A percentile compares a stretch with the other conserved stretches of the same genome.
Conservation (phyloP, 139 green algal genomes). For the Chlorella sp. region DNA sequence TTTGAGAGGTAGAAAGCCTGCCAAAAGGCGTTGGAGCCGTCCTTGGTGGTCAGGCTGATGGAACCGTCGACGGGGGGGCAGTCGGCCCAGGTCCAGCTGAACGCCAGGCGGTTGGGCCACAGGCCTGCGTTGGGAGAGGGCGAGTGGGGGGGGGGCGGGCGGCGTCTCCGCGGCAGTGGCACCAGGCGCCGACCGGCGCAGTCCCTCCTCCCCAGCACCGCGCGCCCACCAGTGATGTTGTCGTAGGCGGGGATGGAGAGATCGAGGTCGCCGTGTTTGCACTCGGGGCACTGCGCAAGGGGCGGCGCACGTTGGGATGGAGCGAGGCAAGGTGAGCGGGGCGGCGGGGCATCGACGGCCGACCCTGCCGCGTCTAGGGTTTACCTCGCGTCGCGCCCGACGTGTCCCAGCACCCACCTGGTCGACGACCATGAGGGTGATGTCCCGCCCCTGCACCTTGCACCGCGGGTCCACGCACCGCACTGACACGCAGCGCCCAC, state of each 20-base stretch:
- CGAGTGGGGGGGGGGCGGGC: background rate
- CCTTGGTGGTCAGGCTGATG: slow-evolving; percentile 14
- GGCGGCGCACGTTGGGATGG: too few species aligned
- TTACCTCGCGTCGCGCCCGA: too few species aligned
- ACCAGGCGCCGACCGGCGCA: background rate
- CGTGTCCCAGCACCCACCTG: too few species aligned
- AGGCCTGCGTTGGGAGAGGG: background rate
- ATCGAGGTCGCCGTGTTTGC: slow-evolving; percentile 20
- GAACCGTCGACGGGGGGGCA: slow-evolving; percentile 6
- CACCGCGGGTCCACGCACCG: slow-evolving; percentile 19
- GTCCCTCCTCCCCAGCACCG: too few species aligned
- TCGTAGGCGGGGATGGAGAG: slow-evolving; percentile 12
- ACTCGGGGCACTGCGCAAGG: slow-evolving; percentile 29
- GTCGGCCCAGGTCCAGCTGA: background rate
- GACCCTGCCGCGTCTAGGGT: too few species aligned
- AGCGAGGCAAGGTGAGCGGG: too few species aligned
- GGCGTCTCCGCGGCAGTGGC: background rate
- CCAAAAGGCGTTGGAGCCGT: slow-evolving; percentile 22
- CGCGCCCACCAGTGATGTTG: slow-evolving; percentile 7
- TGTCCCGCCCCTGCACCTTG: background rate
- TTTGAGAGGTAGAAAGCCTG: slow-evolving; percentile 29
- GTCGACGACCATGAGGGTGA: slow-evolving; percentile 18
- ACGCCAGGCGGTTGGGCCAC: background rate
- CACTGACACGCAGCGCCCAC: slow-evolving; percentile 1
- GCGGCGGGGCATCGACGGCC: too few species aligned